Conservation (phyloP, 116 monocot genomes). For the Trichopus zeylanicus region DNA sequence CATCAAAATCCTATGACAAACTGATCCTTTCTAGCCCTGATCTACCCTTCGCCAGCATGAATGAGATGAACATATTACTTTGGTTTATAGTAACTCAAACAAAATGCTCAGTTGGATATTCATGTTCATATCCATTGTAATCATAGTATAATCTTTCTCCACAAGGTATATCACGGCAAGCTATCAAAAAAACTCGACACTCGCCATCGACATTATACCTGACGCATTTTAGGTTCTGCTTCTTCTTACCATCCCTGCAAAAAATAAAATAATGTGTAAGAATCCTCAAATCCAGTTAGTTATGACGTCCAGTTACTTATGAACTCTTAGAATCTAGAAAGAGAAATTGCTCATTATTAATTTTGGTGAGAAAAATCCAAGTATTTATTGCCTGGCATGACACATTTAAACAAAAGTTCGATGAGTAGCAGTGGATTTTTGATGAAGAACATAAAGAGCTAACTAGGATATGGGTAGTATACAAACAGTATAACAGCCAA, state of each 20-base stretch:
- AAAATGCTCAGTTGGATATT: conserved; percentile 83
- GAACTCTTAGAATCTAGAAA: no score
- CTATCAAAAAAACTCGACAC: conserved; percentile 66
- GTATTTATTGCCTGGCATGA: no score
- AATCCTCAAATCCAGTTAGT: no score
- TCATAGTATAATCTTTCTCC: conserved; percentile 87
- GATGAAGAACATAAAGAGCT: background rate
- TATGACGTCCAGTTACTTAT: no score
- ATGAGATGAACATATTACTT: background rate
- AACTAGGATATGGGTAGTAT: no score
- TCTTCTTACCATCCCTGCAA: conserved; percentile 83
- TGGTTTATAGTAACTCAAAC: conserved; percentile 20
- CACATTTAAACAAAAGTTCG: background rate
- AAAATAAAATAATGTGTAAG: conserved; percentile 11
- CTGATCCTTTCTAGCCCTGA: conserved; percentile 5
- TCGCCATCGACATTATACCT: conserved; percentile 73
- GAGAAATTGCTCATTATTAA: no score
- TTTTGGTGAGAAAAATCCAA: no score
- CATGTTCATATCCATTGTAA: conserved; percentile 84
- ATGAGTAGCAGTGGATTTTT: background rate
- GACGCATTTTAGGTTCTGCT: conserved; percentile 84
- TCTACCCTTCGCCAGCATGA: background rate
- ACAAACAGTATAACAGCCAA: background rate
- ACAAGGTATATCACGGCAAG: conserved; percentile 70
- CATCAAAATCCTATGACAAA: conserved; percentile 8